Conservation (phyloP, 176 grass and related monocot genomes). For the Cocos nucifera region DNA sequence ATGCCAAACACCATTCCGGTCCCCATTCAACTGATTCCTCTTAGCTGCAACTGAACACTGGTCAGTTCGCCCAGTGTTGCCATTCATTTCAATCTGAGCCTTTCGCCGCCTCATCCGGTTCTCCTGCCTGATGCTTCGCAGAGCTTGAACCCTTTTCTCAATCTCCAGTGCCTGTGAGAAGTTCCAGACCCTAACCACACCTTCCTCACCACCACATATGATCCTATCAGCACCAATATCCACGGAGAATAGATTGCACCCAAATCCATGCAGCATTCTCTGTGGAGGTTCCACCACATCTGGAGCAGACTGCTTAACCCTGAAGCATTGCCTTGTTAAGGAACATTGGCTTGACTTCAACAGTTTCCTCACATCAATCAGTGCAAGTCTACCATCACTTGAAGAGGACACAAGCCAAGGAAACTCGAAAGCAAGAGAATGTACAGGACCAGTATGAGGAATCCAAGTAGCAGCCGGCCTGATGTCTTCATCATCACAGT, state of each 20-base stretch:
- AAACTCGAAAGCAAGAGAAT: slow-evolving; percentile 87
- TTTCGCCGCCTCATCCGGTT: slow-evolving; percentile 86
- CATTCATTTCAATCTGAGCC: slow-evolving; percentile 65
- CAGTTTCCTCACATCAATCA: slow-evolving; percentile 83
- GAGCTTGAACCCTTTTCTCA: slow-evolving; percentile 60
- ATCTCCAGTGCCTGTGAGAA: slow-evolving; percentile 82
- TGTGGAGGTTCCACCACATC: slow-evolving; percentile 57
- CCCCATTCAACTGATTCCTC: slow-evolving; percentile 55
- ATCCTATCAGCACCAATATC: slow-evolving; percentile 71
- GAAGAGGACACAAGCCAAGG: slow-evolving; percentile 87
- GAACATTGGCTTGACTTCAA: slow-evolving; percentile 20
- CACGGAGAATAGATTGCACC: slow-evolving; percentile 70
- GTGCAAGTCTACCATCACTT: slow-evolving; percentile 66
- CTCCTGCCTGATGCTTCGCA: slow-evolving; percentile 59
- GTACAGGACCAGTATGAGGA: slow-evolving; percentile 64
- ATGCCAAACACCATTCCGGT: slow-evolving; percentile 49
- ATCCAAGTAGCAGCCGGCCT: slow-evolving; percentile 72
- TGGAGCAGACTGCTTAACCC: slow-evolving; percentile 27
- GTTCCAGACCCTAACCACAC: slow-evolving; percentile 77
- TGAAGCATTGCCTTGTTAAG: slow-evolving; percentile 23
- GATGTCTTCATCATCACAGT: slow-evolving; percentile 44
- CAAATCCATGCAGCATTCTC: slow-evolving; percentile 88
- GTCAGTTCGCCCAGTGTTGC: slow-evolving; percentile 40
- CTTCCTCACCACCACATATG: slow-evolving; percentile 86
- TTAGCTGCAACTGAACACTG: slow-evolving; percentile 57